Evolutionary conservation across 768 basidiomycete species (phyloP), one percentile per base, ranked within the genome.

Genomic region (Rossbeevera mucosa): DNA sequence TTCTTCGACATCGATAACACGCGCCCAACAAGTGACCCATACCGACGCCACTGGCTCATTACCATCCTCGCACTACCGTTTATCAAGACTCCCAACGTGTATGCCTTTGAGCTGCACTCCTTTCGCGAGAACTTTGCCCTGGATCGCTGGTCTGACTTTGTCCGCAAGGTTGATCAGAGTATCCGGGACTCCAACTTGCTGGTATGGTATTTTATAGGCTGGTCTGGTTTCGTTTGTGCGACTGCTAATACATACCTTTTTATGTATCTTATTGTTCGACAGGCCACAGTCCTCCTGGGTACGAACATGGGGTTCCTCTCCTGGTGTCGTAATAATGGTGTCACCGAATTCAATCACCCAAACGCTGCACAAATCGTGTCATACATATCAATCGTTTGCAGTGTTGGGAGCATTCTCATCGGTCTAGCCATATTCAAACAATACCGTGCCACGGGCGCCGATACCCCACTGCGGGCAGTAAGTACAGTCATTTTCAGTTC

Each of bases 391-490:
- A 68, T 62, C 38, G 60, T 70, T 28, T 64, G 58, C 43, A 66
- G 53, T 16, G 56, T 55, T n/a, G 67, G 68, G 18, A 68, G 67
- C 21, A 68, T 68, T 14, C 52, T 65, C 21, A 49, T 52, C 14
- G 67, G 67, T 52, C 64, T 68, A 1, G 48, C 59, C 41, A 70
- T 68, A 33, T 70, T 59, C 11, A 68, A 68, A 41, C 67, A 70
- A 55, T 68, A 68, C 36, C 67, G 67, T 42, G 67, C 67, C 42
- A 68, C 57, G 25, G 64, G 67, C 4, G 68, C 59, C 3, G 67
- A 68, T 44, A 68, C 68, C 1, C 67, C 68, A 22, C 36, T 64
- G 25, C 62, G 58, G 53, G 67, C 68, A 49, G 67, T 68, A 57
- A 56, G 50, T 0, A 6, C 12, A 2, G 46, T 13, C 8, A 13